Percentiles rank a stretch among this genome's conserved stretches.
These are phyloP conservation scores for Trametes versicolor DNA, from an alignment of 1,284 basidiomycete genomes.

Conservation along the genomic window DNA sequence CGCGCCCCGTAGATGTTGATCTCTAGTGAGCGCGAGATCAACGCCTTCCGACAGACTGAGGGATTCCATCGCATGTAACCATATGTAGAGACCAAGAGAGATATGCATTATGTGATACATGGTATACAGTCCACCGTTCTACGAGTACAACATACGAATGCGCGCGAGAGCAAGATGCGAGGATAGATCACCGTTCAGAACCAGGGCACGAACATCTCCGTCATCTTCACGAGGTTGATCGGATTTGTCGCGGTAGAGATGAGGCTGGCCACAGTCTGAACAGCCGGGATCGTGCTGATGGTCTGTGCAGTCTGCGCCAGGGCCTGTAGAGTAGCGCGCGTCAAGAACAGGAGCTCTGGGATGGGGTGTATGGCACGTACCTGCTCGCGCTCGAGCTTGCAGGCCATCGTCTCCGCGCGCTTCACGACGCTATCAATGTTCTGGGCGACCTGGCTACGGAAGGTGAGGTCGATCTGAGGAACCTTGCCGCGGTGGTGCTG, in stretches of 20 bases:
- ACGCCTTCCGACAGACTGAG: constrained; percentile 80
- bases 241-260: constrained; percentile 84
- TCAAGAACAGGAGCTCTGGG: constrained; percentile 26
- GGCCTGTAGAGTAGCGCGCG: neutral
- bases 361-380: constrained; percentile 47
- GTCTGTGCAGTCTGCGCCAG: constrained; percentile 45
- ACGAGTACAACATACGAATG: constrained; percentile 22
- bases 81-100: neutral
- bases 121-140: constrained; percentile 23
- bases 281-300: constrained; percentile 63
- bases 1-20: constrained; percentile 76
- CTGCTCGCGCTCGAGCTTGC: constrained; percentile 85
- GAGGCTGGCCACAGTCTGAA: constrained; percentile 87
- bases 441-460: constrained; percentile 74
- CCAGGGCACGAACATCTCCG: constrained; percentile 86
- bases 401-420: constrained; percentile 86
- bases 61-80: constrained; percentile 55
- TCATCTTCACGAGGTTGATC: constrained; percentile 81
- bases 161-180: constrained; percentile 1
- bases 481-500: constrained; percentile 55
- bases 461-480: constrained; percentile 65
- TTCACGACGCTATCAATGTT: constrained; percentile 89
- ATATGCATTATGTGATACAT: constrained; percentile 18
- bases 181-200: constrained; percentile 58
- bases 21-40: constrained; percentile 82